Base-by-base conservation (phyloP, 768 basidiomycete genomes). In the Chalciporus pseudorubinellus region DNA sequence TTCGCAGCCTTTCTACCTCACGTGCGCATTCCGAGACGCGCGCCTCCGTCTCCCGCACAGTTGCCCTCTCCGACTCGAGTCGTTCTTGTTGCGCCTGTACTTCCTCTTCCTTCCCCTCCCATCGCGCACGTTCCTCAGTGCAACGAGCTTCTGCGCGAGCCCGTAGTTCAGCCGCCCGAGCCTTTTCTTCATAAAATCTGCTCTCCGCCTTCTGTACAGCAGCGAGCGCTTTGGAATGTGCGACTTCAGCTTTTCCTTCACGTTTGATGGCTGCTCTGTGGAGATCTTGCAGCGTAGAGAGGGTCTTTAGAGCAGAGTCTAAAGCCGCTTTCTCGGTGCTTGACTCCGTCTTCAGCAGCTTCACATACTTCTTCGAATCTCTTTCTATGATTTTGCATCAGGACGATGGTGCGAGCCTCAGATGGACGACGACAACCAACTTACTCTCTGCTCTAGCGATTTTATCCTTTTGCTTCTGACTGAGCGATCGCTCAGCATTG, bases 1-100 rank as follows among this genome's bases (percentile, higher is more conserved):
- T 72, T 26, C 87, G 72, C 46, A 91, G 64, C 55, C 77, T 76
- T 57, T 91, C 87, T 2, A 92, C 77, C 60, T 91, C 87, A 48
- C 79, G 76, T n/a, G 78, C 77, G 74, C 90, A 91, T 48, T 83
- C 83, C 45, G 82, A 77, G 47, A 91, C 71, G 58, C 77, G 78
- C 45, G 80, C 74, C 1, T 85, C 87, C 20, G 80, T 76, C 46
- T 83, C 77, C 46, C 65, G 73, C 3, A 84, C 82, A 7, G 78
- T 80, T 21, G 76, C 73, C 39, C 78, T 75, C 18, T 78, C 70
- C 1, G 72, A 71, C 21, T 82, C 79, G 21, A 88, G 64, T 4
- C 72, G 66, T 50, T 80, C 78, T 19, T 72, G 72, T 48, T 78
- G 74, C 0, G 77, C 69, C 7, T 58, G 68, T 19, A 84, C 66